A percentile compares a stretch with the other conserved stretches of the same genome.
These are phyloP conservation scores for Kodamaea nitidulidarum DNA, from an alignment of 805 yeast genomes.

Conservation along the genomic window DNA sequence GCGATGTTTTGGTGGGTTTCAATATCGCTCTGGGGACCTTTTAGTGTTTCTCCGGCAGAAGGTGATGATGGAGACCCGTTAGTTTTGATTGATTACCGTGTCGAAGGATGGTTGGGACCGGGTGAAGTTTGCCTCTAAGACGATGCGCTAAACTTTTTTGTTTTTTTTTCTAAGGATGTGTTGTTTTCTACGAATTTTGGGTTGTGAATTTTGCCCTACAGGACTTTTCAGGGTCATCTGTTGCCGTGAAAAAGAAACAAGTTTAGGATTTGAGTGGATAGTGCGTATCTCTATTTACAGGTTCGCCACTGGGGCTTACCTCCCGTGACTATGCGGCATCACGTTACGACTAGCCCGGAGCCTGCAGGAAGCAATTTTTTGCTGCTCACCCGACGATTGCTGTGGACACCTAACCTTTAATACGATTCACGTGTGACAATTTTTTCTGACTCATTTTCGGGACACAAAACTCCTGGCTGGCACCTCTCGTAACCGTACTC, in stretches of 20 bases:
- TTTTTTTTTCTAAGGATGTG: slow-evolving; percentile 6
- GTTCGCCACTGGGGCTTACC: too few species aligned
- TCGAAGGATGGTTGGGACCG: not conserved
- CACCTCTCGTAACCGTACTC: too few species aligned
- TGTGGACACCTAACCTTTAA: too few species aligned
- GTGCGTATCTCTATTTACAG: too few species aligned
- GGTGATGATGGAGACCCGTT: not conserved
- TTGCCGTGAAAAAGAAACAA: not conserved
- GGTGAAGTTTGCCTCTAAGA: slow-evolving; percentile 7
- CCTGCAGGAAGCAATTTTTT: too few species aligned
- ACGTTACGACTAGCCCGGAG: too few species aligned
- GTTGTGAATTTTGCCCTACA: not conserved
- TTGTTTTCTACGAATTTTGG: slow-evolving; percentile 6
- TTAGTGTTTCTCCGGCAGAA: not conserved
- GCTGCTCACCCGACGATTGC: too few species aligned
- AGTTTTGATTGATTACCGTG: slow-evolving; percentile 6
- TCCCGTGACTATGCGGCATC: too few species aligned
- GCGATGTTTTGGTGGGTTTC: not conserved
- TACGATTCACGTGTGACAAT: too few species aligned
- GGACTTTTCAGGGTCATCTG: not conserved
- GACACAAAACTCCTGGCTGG: too few species aligned
- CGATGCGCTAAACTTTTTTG: slow-evolving; percentile 8
- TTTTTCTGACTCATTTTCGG: too few species aligned
- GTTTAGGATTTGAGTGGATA: not conserved
- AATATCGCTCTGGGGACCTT: not conserved